Conservation (phyloP, 177 flowering plant genomes). For the Vitis hybrid region DNA sequence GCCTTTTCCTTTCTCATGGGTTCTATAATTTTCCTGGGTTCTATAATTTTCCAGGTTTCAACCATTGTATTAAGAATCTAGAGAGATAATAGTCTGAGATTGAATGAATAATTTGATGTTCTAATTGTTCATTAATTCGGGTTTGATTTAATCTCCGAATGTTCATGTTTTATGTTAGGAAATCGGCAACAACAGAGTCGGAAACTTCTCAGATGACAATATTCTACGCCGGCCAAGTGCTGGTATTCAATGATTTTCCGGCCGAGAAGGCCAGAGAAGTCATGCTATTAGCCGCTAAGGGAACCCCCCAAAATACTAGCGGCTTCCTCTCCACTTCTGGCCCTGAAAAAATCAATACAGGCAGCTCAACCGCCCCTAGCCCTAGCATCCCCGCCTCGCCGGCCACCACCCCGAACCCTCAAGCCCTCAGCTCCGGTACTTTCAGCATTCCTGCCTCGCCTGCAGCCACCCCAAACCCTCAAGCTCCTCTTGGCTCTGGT, state of each 20-base stretch:
- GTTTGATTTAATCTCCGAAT: no score
- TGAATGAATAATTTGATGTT: no score
- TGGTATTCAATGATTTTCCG: slow-evolving; percentile 44
- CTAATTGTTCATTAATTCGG: no score
- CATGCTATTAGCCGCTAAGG: slow-evolving; percentile 36
- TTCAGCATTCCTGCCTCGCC: slow-evolving; percentile 1
- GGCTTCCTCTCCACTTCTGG: slow-evolving; percentile 1
- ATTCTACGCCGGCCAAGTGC: slow-evolving; percentile 49
- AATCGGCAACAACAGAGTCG: slow-evolving; percentile 6
- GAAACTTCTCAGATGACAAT: slow-evolving; percentile 49
- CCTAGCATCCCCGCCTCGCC: slow-evolving; percentile 2
- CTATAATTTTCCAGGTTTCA: no score
- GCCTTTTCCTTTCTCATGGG: neutral
- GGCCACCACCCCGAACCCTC: neutral
- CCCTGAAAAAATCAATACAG: neutral
- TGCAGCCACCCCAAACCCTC: slow-evolving; percentile 7
- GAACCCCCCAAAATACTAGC: slow-evolving; percentile 1
- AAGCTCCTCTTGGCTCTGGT: slow-evolving; percentile 25
- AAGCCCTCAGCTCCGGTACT: neutral
- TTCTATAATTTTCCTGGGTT: no score
- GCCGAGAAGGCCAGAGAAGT: slow-evolving; percentile 45
- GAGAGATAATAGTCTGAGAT: no score
- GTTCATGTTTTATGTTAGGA: neutral
- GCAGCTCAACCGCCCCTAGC: neutral
- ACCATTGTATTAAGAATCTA: neutral